These are phyloP conservation scores for Trichoderma simmonsii DNA, from an alignment of 2,329 filamentous ascomycete genomes.

Conservation along the genomic window DNA sequence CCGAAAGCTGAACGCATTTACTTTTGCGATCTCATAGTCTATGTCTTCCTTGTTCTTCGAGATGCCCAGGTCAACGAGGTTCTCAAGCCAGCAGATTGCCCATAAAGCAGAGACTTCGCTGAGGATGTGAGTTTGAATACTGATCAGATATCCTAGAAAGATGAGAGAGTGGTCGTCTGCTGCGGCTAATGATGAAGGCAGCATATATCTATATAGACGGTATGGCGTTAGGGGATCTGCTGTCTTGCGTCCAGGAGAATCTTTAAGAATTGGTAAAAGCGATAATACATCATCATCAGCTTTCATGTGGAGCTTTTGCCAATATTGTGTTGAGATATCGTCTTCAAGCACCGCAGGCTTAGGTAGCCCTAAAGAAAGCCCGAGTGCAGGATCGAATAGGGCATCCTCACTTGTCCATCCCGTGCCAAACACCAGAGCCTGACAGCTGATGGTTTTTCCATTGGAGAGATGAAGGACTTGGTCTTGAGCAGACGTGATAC, in stretches of 20 bases:
- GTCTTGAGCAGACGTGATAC: not conserved
- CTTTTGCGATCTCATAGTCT: not conserved
- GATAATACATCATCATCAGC: not conserved
- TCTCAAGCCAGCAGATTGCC: conserved; percentile 6
- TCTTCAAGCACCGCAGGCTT: not conserved
- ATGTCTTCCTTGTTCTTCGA: not conserved
- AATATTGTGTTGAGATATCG: not conserved
- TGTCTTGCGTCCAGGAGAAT: not conserved
- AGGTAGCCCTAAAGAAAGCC: not conserved
- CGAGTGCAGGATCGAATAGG: not conserved
- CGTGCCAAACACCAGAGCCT: not conserved
- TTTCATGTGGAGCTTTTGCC: not conserved
- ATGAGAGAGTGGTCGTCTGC: not conserved
- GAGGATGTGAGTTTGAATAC: not conserved
- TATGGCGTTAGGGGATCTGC: not conserved
- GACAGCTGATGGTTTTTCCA: not conserved
- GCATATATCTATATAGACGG: not conserved
- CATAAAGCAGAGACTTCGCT: conserved; percentile 1
- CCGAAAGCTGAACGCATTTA: not conserved
- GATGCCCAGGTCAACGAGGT: not conserved
- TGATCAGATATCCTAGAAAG: not conserved
- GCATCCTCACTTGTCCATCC: not conserved
- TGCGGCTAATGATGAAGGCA: not conserved
- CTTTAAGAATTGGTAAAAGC: not conserved
- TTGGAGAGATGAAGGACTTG: not conserved